phyloP scores from a whole-genome alignment of 495 filamentous ascomycete species.

The Lasiosphaeria miniovina region DNA sequence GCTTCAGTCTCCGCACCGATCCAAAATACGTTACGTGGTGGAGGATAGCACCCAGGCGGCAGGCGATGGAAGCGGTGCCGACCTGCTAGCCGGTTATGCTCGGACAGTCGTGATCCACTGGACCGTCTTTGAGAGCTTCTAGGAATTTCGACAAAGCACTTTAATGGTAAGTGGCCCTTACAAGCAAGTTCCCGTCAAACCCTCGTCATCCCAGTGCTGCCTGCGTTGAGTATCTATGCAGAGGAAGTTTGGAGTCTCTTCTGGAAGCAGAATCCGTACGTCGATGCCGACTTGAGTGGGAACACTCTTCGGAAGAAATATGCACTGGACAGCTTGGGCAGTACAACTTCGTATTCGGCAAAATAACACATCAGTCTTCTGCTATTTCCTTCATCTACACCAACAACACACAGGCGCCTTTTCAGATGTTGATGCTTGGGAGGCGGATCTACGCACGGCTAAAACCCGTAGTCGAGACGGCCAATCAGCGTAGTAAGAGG shows the following conservation, averaged over 20 bases:
- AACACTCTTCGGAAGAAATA: background rate
- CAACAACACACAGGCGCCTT: background rate
- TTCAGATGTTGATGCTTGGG: background rate
- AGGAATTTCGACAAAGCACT: background rate
- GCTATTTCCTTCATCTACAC: background rate
- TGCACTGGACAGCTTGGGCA: background rate
- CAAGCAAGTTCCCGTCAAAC: background rate
- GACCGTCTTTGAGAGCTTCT: background rate
- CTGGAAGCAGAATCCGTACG: background rate
- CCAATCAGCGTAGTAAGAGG: background rate
- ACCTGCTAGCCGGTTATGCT: background rate
- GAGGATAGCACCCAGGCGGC: background rate
- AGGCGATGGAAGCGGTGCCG: background rate
- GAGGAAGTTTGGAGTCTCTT: background rate
- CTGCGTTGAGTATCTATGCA: background rate
- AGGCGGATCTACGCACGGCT: background rate
- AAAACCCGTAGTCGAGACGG: background rate
- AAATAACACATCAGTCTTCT: background rate
- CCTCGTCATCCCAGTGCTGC: background rate
- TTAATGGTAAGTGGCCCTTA: background rate
- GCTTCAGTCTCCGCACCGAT: background rate
- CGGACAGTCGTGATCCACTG: background rate
- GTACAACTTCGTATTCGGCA: background rate
- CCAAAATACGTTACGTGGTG: background rate
- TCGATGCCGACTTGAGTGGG: background rate